These are phyloP conservation scores for Malus hybrid DNA, from an alignment of 331 rosid genomes.

Conservation along the genomic window DNA sequence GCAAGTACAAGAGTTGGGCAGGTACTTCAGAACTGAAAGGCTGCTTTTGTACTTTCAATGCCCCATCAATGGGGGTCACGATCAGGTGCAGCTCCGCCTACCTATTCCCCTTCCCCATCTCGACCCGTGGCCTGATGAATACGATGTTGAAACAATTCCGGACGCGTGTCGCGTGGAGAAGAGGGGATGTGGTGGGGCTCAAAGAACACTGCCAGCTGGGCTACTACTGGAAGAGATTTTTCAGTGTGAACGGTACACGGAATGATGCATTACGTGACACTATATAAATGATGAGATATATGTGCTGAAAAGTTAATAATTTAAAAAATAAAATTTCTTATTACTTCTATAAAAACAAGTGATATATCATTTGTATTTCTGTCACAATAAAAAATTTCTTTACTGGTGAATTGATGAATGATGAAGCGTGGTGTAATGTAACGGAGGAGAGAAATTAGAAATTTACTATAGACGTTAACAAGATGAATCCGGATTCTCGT, in stretches of 20 bases:
- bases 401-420: neutral
- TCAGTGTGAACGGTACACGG: too few species aligned
- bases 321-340: too few species aligned
- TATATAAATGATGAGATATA: too few species aligned
- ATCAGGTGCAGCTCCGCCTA: constrained; percentile 1
- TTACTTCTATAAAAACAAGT: too few species aligned
- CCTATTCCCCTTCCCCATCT: neutral
- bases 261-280: too few species aligned
- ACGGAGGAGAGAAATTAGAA: neutral
- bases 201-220: too few species aligned
- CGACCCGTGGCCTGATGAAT: neutral
- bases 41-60: constrained; percentile 27
- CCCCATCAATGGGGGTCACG: neutral
- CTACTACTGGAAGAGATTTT: too few species aligned
- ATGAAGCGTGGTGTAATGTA: neutral
- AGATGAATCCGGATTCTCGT: too few species aligned
- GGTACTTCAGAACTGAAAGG: constrained; percentile 3
- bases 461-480: neutral
- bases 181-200: neutral
- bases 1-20: constrained; percentile 23
- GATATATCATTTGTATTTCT: too few species aligned
- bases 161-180: neutral
- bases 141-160: neutral
- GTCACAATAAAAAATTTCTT: too few species aligned
- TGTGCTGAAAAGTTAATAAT: too few species aligned